These are phyloP conservation scores for Arctium minus DNA, from an alignment of 129 eudicot species.

Conservation along the genomic window DNA sequence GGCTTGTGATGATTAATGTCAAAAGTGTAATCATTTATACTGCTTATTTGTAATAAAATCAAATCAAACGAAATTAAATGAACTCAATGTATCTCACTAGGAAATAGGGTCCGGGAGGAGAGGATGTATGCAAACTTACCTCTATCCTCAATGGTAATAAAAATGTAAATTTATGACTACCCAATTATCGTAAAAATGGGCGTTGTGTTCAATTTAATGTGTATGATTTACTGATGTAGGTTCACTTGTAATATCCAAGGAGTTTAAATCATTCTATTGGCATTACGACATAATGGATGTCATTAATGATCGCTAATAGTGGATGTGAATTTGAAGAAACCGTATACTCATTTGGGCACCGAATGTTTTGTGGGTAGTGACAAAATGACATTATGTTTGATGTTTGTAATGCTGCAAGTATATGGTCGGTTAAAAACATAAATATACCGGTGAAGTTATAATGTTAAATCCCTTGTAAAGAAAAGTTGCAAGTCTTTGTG, in stretches of 20 bases:
- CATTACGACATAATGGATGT: not conserved
- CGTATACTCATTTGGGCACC: not conserved
- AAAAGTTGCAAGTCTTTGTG: too few species aligned
- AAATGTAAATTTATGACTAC: not conserved
- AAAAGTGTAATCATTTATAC: not conserved
- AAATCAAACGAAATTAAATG: not conserved
- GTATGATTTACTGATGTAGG: not conserved
- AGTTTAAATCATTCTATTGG: not conserved
- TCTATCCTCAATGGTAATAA: not conserved
- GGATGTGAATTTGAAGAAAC: not conserved
- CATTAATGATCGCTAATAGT: not conserved
- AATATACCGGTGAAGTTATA: not conserved
- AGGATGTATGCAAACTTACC: too few species aligned
- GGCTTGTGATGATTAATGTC: not conserved
- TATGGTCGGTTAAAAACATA: not conserved
- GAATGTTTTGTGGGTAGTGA: not conserved
- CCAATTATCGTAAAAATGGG: not conserved
- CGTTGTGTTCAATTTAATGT: not conserved
- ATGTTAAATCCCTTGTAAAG: not conserved
- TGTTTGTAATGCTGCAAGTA: not conserved
- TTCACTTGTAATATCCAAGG: not conserved
- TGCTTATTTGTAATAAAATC: not conserved
- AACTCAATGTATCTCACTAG: not conserved
- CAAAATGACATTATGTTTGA: not conserved
- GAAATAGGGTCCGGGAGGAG: not conserved